Evolutionary conservation across 2,329 filamentous ascomycete species (phyloP), one percentile per base, ranked within the genome.

Genomic region (Verticillium klebahnii): DNA sequence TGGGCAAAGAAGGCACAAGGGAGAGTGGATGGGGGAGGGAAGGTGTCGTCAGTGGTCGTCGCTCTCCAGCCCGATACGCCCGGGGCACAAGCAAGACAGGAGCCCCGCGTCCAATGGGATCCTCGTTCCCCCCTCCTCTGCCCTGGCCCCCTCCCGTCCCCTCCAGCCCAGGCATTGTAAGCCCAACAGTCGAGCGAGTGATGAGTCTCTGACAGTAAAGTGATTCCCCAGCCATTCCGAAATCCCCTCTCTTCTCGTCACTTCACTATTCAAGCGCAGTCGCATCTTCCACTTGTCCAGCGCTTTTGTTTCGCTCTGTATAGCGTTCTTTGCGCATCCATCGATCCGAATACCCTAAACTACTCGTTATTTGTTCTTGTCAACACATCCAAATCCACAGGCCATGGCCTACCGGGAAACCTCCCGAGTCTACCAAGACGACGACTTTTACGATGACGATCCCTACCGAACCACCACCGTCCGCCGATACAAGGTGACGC

Each of bases 401-500:
- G 58, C 58, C 40, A 59, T 59, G 58, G 71, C 74, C 64, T 74
- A 73, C 66, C 70, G 71, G 61, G 73, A 75, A 65, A 65, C 65
- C 31, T 61, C 71, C 67, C 73, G 73, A 50, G 65, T 65, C 62
- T 74, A 74, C 64, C 71, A 69, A 56, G 71, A 74, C 64, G 67
- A 69, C 60, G 70, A 69, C 55, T 70, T 72, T 32, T 77, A 72
- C 15, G 78, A 80, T 64, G 81, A 82, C 60, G 80, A 82, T 58
- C 72, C 73, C 52, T 79, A 78, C 71, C 75, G 74, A 67, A 75
- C 72, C 63, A 78, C 80, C 5, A 82, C 79, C n/a, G 76, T 84
- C 60, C 80, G 78, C 64, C 78, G 82, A 61, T 84, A 84, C 75
- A 84, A 84, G 69, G 80, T 84, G 32, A 71, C 72, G 9, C 75